Base-by-base conservation (phyloP, 116 monocot species). In the Posidonia oceanica region DNA sequence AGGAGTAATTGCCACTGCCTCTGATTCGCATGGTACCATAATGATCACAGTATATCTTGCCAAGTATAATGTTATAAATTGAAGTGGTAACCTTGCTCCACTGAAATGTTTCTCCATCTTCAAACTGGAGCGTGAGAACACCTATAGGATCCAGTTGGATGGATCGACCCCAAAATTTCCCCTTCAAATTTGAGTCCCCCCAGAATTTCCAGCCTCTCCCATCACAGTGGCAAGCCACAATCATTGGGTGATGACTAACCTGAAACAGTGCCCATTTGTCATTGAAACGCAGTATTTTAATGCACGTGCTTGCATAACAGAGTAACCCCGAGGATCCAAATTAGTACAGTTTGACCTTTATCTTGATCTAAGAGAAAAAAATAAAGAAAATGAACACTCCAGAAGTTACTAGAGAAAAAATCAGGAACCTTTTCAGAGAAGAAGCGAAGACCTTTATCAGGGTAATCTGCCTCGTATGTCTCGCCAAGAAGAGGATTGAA, bases 401-500 rank as follows among this genome's bases (percentile, higher is more conserved):
- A 69, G 54, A 29, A 69, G 2, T 16, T 16, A 40, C 4, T 69
- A 69, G 56, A 69, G 14, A 69, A 38, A 69, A 37, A 2, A 20
- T 54, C 18, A 13, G 2, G 59, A 57, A 94, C 94, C 87, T 94
- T 94, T 75, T 94, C 94, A 71, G 94, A 94, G 72, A 94, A 88
- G 71, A 94, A 94, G 54, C 77, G 87, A 78, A 94, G 88, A 62
- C 94, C 90, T 86, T 94, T 94, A 75, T 94, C 94, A 71, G 94
- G 94, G 82, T 94, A 94, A 74, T 94, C 87, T 73, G 88, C 94
- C 71, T 94, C 94, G 79, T 90, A 94, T 53, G 94, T 94, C 79
- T 94, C 94, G 54, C 94, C 94, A 74, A 94, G 84, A 78, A 94
- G 86, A 69, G 94, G 94, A 75, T 94, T 94, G 73, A 94, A 94